Base-by-base conservation (phyloP, 108 stramenopile genomes). In the Fragilariopsis cylindrus region DNA sequence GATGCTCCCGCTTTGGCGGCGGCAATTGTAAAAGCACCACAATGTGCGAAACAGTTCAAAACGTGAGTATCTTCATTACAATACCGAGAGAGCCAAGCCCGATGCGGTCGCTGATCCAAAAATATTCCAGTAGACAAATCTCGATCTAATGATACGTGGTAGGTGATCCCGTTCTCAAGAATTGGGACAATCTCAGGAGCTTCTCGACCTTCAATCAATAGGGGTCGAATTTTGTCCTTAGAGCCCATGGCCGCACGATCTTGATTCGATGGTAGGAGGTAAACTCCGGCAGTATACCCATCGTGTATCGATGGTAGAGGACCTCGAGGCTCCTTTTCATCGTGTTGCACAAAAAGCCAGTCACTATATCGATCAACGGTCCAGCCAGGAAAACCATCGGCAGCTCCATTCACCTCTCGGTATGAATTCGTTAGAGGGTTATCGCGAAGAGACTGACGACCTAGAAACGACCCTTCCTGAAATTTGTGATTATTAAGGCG, bases 301-400 rank as follows among this genome's bases (percentile, higher is more conserved):
- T 93, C 92, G 75, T 93, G 92, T 52, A 93, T 85, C 4, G 90
- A 91, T 12, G 92, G 92, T 16, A 93, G 62, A 39, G 92, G 92
- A 45, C 92, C 92, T 70, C 80, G 75, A 55, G 82, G 82, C 40
- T 85, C 77, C 63, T 77, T 78, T 30, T 79, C 79, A 56, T 89
- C 83, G 39, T 89, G 85, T 39, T 91, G 88, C 49, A 93, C 90
- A 57, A 89, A 85, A 63, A 93, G 47, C 90, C 90, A 93, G 46
- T 88, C 83, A 62, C 80, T 85, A 58, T 93, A 93, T 50, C 90
- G 77, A 76, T 91, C 92, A 16, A 93, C 85, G 48, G 88, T 85
- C 92, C 92, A 93, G 6, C 92, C 92, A 43, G 90, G 90, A 77
- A 85, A 89, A 7, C 92, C 92, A 78, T 93, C 92, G 8, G 92